Conservation (phyloP, 306 rosid species). For the Clitoria ternatea region DNA sequence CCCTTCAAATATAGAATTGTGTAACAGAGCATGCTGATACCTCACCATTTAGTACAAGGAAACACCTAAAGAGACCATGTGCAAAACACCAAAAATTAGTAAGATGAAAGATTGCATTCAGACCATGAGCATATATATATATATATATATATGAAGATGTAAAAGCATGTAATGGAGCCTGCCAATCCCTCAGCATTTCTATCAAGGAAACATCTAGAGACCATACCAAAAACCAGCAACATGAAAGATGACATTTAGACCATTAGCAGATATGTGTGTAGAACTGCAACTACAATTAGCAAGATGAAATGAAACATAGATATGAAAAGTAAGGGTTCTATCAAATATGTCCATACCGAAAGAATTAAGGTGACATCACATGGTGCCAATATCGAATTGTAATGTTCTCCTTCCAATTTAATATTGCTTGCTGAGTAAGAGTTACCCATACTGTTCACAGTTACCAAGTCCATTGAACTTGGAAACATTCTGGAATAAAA, state of each 20-base stretch:
- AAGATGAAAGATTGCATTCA: no score
- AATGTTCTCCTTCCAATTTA: slow-evolving; percentile 33
- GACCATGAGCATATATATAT: no score
- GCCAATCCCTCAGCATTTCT: not conserved
- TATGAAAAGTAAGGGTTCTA: not conserved
- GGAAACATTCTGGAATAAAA: slow-evolving; percentile 61
- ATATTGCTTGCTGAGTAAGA: slow-evolving; percentile 19
- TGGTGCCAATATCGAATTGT: slow-evolving; percentile 67
- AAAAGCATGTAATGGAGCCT: not conserved
- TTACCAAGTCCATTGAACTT: slow-evolving; percentile 40
- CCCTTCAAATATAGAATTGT: no score
- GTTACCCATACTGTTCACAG: slow-evolving; percentile 35
- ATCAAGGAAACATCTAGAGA: slow-evolving; percentile 2
- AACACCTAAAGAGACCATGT: not conserved
- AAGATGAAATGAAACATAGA: slow-evolving; percentile 8
- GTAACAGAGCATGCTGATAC: no score
- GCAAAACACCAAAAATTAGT: no score
- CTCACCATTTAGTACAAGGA: no score
- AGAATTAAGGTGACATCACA: slow-evolving; percentile 71
- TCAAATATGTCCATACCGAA: slow-evolving; percentile 49
- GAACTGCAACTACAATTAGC: not conserved
- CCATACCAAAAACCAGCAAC: no score
- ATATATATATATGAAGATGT: no score
- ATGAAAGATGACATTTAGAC: no score
- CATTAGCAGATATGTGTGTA: no score